Evolutionary conservation across 176 grass and related monocot genomes (phyloP).

Genomic region (Rhynchospora tenuis): DNA sequence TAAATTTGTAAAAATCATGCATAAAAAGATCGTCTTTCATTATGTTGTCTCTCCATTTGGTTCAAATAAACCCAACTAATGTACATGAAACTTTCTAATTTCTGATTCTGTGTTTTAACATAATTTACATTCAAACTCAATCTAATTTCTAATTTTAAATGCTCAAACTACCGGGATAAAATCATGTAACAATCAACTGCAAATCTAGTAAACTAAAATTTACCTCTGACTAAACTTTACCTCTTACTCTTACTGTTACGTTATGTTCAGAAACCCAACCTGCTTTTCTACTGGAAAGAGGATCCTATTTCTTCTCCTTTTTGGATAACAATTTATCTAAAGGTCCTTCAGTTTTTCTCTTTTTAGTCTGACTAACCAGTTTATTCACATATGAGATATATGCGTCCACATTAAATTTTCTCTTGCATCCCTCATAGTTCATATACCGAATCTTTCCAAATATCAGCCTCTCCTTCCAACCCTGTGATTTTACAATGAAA

Average conservation of each 20-base stretch:
- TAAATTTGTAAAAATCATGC: background rate
- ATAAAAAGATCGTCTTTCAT: background rate
- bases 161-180: background rate
- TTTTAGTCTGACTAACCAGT: slow-evolving; percentile 51
- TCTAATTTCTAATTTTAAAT: background rate
- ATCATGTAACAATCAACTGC: background rate
- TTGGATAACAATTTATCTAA: slow-evolving; percentile 18
- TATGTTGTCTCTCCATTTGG: background rate
- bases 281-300: background rate
- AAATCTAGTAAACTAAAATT: slow-evolving; percentile 5
- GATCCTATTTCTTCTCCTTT: slow-evolving; percentile 19
- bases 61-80: background rate
- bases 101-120: background rate
- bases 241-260: background rate
- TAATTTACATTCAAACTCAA: background rate
- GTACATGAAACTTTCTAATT: too few relatives aligned
- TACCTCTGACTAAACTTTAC: background rate
- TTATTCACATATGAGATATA: slow-evolving; percentile 75
- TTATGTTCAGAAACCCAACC: background rate
- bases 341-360: slow-evolving; percentile 44
- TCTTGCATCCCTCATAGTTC: slow-evolving; percentile 93
- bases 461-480: slow-evolving; percentile 88
- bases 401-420: slow-evolving; percentile 79
- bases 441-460: slow-evolving; percentile 99
- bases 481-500: slow-evolving; percentile 36